phyloP scores from a whole-genome alignment of 192 early-diverging fungal genomes.

The Chytriomyces confervae region DNA sequence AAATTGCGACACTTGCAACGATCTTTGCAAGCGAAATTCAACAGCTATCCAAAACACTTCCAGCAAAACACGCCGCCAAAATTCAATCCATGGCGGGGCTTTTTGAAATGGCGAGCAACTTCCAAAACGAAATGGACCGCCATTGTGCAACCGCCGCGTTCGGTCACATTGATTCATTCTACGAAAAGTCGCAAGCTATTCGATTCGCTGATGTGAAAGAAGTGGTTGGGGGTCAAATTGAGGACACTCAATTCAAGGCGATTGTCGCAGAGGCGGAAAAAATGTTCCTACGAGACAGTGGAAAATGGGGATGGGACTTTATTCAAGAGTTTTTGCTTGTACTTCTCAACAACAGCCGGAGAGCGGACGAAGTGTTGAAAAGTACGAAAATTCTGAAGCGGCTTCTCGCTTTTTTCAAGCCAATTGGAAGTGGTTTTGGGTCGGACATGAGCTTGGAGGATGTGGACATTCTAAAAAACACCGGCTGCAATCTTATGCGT shows the following conservation, averaged over 20 bases:
- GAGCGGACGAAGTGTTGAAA: slow-evolving; percentile 77
- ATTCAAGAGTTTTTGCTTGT: slow-evolving; percentile 79
- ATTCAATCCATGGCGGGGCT: slow-evolving; percentile 72
- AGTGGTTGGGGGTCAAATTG: slow-evolving; percentile 58
- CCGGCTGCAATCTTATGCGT: slow-evolving; percentile 73
- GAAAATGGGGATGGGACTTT: slow-evolving; percentile 81
- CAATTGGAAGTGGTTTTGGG: slow-evolving; percentile 42
- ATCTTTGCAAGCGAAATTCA: slow-evolving; percentile 77
- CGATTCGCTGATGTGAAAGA: slow-evolving; percentile 40
- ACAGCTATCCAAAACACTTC: slow-evolving; percentile 73
- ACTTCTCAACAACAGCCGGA: slow-evolving; percentile 70
- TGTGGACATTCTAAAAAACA: slow-evolving; percentile 30
- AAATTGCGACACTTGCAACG: slow-evolving; percentile 69
- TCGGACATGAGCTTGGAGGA: slow-evolving; percentile 60
- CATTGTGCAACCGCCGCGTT: slow-evolving; percentile 78
- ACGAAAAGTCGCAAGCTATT: slow-evolving; percentile 45
- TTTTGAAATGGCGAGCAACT: slow-evolving; percentile 76
- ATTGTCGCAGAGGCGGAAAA: slow-evolving; percentile 74
- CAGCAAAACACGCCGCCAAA: slow-evolving; percentile 49
- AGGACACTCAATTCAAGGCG: slow-evolving; percentile 71
- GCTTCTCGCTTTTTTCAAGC: slow-evolving; percentile 75
- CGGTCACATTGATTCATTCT: slow-evolving; percentile 73
- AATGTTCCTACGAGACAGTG: slow-evolving; percentile 71
- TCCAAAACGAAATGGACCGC: slow-evolving; percentile 73
- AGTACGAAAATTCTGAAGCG: slow-evolving; percentile 75